Evolutionary conservation across 1,284 basidiomycete genomes (phyloP), one percentile per base, ranked within the genome.

Genomic region (Austropuccinia psidii): DNA sequence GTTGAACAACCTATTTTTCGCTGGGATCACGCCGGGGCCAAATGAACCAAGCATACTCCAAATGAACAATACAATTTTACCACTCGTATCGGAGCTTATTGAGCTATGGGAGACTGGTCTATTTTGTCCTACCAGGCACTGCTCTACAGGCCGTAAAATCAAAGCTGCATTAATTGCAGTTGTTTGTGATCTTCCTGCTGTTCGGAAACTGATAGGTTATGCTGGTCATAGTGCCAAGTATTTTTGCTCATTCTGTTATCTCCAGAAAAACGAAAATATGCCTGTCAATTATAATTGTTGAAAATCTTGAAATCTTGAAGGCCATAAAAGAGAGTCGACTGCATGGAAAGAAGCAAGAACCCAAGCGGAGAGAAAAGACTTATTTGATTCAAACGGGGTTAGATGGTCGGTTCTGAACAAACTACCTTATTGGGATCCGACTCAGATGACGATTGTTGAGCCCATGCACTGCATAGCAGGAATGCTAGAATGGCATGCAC

Each of bases 401-500:
- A 21, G 64, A 39, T 67, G 37, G 15, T 49, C 45, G 27, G 49
- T 54, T 1, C 21, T 54, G 8, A 67, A 67, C 27, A 21, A 29
- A 29, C 64, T 67, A 9, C 49, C 64, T 2, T 50, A 50, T 67
- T 67, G 64, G 64, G 33, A 33, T 4, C 62, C 62, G 21, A 27
- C 45, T 4, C 17, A 67, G n/a, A 41, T 57, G 17, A 33, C 35
- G 13, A 37, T 68, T 6, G 49, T 66, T 49, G 62, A 66, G 62
- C 62, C 35, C 3, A 64, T 64, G 61, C 61, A 64, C 31, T 41
- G 15, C 15, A 19, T 55, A 21, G 35, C 49, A 21, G 65, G 65
- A 29, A 67, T 67, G 47, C 17, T 67, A 13, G 65, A 67, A 49
- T 67, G 50, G 47, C 47, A 67, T 54, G n/a, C 29, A n/a, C 47